phyloP scores from a whole-genome alignment of 2,329 filamentous ascomycete species.

The Plectosphaerella sp. region DNA sequence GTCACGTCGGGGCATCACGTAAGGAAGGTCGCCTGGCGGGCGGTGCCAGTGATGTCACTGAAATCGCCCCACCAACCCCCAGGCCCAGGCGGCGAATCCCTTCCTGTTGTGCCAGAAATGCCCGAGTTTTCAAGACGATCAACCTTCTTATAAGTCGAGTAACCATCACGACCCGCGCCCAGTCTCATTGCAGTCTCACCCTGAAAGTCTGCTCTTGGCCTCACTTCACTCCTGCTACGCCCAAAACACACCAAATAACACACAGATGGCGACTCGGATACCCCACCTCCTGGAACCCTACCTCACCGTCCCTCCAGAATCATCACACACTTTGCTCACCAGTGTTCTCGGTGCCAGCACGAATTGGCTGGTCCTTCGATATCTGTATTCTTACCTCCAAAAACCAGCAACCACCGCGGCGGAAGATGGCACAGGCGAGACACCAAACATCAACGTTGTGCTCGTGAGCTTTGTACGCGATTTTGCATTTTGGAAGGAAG shows the following conservation, averaged over 20 bases:
- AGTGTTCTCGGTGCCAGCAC: slow-evolving; percentile 60
- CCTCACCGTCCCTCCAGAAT: slow-evolving; percentile 51
- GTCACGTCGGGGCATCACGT: not conserved
- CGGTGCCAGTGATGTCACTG: not conserved
- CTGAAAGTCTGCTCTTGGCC: too few species aligned
- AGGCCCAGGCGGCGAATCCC: not conserved
- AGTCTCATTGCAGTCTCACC: too few species aligned
- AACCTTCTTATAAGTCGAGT: too few species aligned
- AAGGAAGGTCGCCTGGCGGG: not conserved
- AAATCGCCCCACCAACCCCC: not conserved
- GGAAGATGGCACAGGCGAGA: slow-evolving; percentile 5
- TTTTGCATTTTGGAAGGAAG: slow-evolving; percentile 71
- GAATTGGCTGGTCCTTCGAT: slow-evolving; percentile 61
- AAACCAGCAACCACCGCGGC: slow-evolving; percentile 2
- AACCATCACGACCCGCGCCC: too few species aligned
- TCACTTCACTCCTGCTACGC: too few species aligned
- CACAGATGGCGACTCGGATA: slow-evolving; percentile 43
- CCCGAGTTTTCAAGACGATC: not conserved
- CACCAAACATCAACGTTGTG: slow-evolving; percentile 51
- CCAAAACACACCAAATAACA: too few species aligned
- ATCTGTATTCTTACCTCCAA: slow-evolving; percentile 43
- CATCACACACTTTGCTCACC: slow-evolving; percentile 63
- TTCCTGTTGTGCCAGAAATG: not conserved
- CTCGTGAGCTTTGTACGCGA: slow-evolving; percentile 82
- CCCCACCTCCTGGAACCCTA: slow-evolving; percentile 64